phyloP scores from a whole-genome alignment of 805 yeast genomes.

The Pichia gijzeniarum region DNA sequence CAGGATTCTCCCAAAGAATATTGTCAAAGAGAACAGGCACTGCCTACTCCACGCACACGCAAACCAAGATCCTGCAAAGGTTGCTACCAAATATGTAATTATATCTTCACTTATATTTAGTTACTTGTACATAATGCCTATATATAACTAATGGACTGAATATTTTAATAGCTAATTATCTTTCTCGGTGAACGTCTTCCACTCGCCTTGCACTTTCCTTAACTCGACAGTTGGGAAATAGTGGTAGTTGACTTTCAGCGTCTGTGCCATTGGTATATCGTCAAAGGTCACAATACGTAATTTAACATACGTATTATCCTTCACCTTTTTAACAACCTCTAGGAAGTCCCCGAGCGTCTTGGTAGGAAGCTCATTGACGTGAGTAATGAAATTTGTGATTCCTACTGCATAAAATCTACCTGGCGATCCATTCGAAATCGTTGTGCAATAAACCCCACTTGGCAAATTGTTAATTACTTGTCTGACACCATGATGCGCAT shows the following conservation, averaged over 20 bases:
- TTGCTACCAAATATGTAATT: constrained; percentile 40
- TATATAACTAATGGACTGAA: neutral
- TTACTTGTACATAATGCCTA: neutral
- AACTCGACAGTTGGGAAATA: constrained; percentile 73
- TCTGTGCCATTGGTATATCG: constrained; percentile 78
- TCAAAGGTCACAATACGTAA: constrained; percentile 79
- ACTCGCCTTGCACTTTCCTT: constrained; percentile 41
- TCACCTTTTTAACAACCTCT: constrained; percentile 57
- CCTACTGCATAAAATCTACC: constrained; percentile 76
- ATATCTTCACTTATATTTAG: neutral
- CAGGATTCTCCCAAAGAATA: constrained; percentile 69
- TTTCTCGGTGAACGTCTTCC: constrained; percentile 48
- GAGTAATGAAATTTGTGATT: constrained; percentile 81
- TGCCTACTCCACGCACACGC: constrained; percentile 46
- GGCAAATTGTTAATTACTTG: constrained; percentile 76
- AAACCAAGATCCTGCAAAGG: constrained; percentile 52
- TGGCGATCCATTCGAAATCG: constrained; percentile 76
- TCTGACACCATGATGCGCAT: constrained; percentile 89
- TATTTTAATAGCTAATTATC: constrained; percentile 13
- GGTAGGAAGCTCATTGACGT: constrained; percentile 73
- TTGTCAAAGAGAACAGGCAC: constrained; percentile 56
- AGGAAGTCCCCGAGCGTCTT: constrained; percentile 64
- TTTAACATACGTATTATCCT: constrained; percentile 76
- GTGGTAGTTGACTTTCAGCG: constrained; percentile 82
- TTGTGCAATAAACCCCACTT: constrained; percentile 75